phyloP scores from a whole-genome alignment of 225 moss, liverwort and hornwort species.

The Thuidium tamariscinum region DNA sequence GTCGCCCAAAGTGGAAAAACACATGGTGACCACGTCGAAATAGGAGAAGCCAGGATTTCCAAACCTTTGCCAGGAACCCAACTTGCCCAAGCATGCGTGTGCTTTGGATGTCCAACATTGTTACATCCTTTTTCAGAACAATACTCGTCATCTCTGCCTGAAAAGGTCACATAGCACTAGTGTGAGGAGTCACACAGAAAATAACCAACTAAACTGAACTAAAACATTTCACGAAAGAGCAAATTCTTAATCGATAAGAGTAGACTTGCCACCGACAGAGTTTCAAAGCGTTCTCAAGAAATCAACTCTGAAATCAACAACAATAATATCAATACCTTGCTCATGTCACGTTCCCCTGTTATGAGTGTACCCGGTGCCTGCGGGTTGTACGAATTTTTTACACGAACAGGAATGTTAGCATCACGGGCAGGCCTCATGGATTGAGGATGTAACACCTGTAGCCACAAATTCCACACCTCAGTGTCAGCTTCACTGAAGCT shows the following conservation, averaged over 20 bases:
- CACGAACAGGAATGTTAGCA: conserved; percentile 87
- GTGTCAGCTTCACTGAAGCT: background rate
- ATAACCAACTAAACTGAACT: background rate
- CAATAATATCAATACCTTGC: conserved; percentile 8
- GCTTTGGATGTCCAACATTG: conserved; percentile 92
- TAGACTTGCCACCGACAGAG: background rate
- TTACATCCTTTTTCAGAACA: conserved; percentile 85
- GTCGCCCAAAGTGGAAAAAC: background rate
- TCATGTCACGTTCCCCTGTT: conserved; percentile 57
- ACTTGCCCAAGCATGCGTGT: conserved; percentile 96
- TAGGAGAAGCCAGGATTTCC: background rate
- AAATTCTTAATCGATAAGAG: background rate
- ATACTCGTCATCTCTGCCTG: conserved; percentile 84
- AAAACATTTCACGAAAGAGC: background rate
- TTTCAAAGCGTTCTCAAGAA: background rate
- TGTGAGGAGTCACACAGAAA: background rate
- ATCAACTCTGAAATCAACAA: background rate
- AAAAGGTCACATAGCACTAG: background rate
- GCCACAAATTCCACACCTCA: background rate
- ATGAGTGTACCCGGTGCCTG: conserved; percentile 85
- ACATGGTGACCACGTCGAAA: background rate
- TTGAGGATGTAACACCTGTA: conserved; percentile 85
- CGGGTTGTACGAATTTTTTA: conserved; percentile 93
- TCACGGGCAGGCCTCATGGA: conserved; percentile 96
- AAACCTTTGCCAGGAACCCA: conserved; percentile 79